Evolutionary conservation across 768 basidiomycete genomes (phyloP), one percentile per base, ranked within the genome.

Genomic region (Rhizopogon roseolus): DNA sequence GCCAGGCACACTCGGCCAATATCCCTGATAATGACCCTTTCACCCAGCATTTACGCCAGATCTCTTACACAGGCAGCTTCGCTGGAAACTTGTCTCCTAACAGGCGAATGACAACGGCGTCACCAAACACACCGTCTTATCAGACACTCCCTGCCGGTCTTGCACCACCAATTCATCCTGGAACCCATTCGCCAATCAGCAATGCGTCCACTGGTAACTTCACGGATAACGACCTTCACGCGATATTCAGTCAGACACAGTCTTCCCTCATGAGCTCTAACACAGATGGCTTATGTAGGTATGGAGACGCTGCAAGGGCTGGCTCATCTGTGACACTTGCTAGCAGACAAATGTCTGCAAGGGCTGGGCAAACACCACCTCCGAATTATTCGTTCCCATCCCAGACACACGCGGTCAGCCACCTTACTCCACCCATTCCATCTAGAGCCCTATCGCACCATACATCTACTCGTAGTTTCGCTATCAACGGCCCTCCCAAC

Each of bases 21-120:
- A 41, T 25, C 11, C 6, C 51, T 8, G 28, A 25, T 19, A 43
- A 5, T 36, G 44, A 45, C 6, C 52, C 52, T n/a, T 10, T 44
- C 29, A 52, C 34, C 6, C 57, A 27, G 38, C 60, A 62, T 46
- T 60, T 59, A 49, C 58, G 54, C 44, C 10, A 50, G 19, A 57
- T 41, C 34, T 66, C 67, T 1, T 53, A 64, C 40, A 52, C 57
- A 0, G 60, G 57, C 27, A 66, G 54, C 43, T 56, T 61, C 41
- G 50, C 44, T 7, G 52, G 56, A 14, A 52, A 54, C 6, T 57
- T 66, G 44, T 75, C 81, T 1, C 67, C 71, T 36, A 68, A 71
- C 34, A 76, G 75, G 40, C 73, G 77, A 28, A 85, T 85, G 64
- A 81, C 81, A 29, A 58, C 73, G 5, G 50, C 57, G 9, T 43